Conservation (phyloP, 495 filamentous ascomycete species). For the Barbatosphaeria neglecta region DNA sequence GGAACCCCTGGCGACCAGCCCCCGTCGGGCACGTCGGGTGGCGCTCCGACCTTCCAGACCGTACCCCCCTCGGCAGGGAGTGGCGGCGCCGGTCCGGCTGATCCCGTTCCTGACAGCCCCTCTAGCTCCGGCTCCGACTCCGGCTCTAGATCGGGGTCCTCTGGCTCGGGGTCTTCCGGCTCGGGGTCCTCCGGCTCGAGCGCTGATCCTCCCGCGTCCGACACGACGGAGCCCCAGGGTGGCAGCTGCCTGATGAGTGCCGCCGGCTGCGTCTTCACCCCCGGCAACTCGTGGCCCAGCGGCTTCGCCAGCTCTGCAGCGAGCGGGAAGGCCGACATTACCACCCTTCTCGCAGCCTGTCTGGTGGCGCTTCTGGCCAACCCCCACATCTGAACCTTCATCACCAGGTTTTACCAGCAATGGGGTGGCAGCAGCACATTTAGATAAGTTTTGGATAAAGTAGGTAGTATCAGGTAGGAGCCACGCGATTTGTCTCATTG, state of each 20-base stretch:
- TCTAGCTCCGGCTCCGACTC: constrained; percentile 2
- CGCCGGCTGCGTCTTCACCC: not conserved
- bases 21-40: not conserved
- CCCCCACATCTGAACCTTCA: too few relatives aligned
- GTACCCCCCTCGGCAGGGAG: not conserved
- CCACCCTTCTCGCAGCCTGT: not conserved
- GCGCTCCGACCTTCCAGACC: not conserved
- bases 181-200: constrained; percentile 1
- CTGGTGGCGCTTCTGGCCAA: not conserved
- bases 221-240: not conserved
- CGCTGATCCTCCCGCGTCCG: too few relatives aligned
- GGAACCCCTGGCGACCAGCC: not conserved
- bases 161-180: constrained; percentile 1
- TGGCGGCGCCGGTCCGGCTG: too few relatives aligned
- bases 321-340: not conserved
- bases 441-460: too few relatives aligned
- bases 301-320: not conserved
- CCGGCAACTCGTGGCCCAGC: not conserved
- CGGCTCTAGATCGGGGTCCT: constrained; percentile 1
- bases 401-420: too few relatives aligned
- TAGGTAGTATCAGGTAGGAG: too few relatives aligned
- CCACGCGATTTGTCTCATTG: too few relatives aligned
- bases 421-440: too few relatives aligned
- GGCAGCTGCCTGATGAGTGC: not conserved
- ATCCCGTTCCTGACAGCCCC: too few relatives aligned